These are phyloP conservation scores for Lachancea lanzarotensis DNA, from an alignment of 805 yeast species.

Conservation along the genomic window DNA sequence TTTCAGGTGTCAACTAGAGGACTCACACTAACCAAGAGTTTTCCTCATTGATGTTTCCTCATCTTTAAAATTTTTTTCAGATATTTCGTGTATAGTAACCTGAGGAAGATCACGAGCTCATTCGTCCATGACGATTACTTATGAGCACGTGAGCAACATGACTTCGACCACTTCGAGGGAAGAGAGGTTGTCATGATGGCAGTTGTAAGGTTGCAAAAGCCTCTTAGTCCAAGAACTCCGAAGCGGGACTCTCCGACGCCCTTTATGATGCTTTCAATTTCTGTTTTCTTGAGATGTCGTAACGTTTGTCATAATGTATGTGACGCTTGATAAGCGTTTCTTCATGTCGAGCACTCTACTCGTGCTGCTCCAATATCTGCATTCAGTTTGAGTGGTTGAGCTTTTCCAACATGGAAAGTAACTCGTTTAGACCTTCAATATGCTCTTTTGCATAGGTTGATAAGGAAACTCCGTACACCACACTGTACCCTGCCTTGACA, in stretches of 20 bases:
- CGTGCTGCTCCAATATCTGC: background rate
- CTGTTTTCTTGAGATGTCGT: background rate
- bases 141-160: too few relatives aligned
- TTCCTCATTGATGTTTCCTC: background rate
- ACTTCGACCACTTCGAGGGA: too few relatives aligned
- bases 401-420: slow-evolving; percentile 43
- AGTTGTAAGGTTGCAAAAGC: background rate
- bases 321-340: background rate
- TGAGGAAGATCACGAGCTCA: background rate
- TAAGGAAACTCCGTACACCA: slow-evolving; percentile 46
- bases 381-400: background rate
- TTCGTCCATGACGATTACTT: background rate
- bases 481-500: slow-evolving; percentile 47
- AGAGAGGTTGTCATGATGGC: too few relatives aligned
- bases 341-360: background rate
- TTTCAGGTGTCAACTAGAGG: background rate
- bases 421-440: slow-evolving; percentile 63
- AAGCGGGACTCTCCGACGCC: too few relatives aligned
- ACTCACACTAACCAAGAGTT: background rate
- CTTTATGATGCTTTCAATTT: too few relatives aligned
- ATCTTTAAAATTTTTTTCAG: slow-evolving; percentile 2
- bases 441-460: slow-evolving; percentile 57
- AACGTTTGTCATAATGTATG: too few relatives aligned
- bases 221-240: too few relatives aligned
- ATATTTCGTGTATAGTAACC: background rate